Evolutionary conservation across 2,329 filamentous ascomycete genomes (phyloP).

Genomic region (Alternaria solani): DNA sequence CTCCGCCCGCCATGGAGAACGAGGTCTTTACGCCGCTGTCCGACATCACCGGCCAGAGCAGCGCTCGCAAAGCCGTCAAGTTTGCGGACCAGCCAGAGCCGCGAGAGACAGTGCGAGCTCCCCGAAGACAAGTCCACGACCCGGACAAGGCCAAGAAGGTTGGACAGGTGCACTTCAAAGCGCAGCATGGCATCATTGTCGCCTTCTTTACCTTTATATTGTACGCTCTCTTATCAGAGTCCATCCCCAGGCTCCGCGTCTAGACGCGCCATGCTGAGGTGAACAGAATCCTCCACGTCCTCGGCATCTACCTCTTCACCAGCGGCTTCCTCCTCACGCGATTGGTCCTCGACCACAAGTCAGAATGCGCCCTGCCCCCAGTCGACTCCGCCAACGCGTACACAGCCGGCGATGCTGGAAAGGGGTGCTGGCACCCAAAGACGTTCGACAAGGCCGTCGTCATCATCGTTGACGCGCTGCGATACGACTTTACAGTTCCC

Average conservation of each 20-base stretch:
- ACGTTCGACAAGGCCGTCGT: constrained; percentile 91
- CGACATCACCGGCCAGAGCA: constrained; percentile 48
- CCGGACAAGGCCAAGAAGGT: constrained; percentile 49
- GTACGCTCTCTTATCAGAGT: constrained; percentile 40
- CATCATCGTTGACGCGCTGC: constrained; percentile 88
- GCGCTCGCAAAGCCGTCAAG: constrained; percentile 38
- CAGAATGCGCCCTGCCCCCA: constrained; percentile 78
- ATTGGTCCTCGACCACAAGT: constrained; percentile 78
- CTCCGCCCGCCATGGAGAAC: constrained; percentile 44
- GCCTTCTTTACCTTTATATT: constrained; percentile 76
- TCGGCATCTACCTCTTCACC: constrained; percentile 90
- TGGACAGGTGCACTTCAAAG: constrained; percentile 61
- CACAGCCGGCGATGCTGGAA: constrained; percentile 54
- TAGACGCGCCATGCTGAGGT: constrained; percentile 14
- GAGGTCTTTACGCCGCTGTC: constrained; percentile 49
- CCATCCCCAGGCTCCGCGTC: background rate
- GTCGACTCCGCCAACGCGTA: constrained; percentile 57
- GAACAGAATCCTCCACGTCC: constrained; percentile 71
- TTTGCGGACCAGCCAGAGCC: constrained; percentile 16
- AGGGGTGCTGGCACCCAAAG: constrained; percentile 95
- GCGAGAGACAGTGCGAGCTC: constrained; percentile 29
- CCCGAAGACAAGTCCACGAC: constrained; percentile 14
- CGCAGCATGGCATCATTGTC: constrained; percentile 61
- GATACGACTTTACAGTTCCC: constrained; percentile 96
- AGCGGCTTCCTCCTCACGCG: constrained; percentile 93